A percentile compares a stretch with the other conserved stretches of the same genome.
Conservation (phyloP, 495 filamentous ascomycete genomes). For the Aspergillus cristatus region DNA sequence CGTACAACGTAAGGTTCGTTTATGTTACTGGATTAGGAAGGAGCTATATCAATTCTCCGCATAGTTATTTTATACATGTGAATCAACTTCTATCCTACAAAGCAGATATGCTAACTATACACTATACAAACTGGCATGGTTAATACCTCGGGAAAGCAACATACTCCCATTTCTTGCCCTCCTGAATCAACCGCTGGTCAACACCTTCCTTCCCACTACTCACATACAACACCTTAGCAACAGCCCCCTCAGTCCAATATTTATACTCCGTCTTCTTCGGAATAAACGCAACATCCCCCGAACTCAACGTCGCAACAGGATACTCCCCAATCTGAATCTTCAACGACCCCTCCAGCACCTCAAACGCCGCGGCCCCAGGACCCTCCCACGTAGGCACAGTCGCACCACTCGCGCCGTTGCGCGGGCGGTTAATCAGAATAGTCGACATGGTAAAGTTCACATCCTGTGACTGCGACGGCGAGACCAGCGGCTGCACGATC, state of each 20-base stretch:
- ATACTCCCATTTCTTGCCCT: slow-evolving; percentile 13
- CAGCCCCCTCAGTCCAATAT: slow-evolving; percentile 24
- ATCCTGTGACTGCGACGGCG: slow-evolving; percentile 19
- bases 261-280: slow-evolving; percentile 17
- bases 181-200: slow-evolving; percentile 20
- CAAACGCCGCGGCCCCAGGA: slow-evolving; percentile 24
- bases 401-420: slow-evolving; percentile 1
- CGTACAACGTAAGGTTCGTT: too few species aligned
- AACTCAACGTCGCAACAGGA: slow-evolving; percentile 15
- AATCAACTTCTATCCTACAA: too few species aligned
- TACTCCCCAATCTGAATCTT: slow-evolving; percentile 24
- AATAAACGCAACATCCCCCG: slow-evolving; percentile 33
- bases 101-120: too few species aligned
- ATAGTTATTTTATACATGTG: too few species aligned
- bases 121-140: too few species aligned
- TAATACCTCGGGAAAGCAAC: slow-evolving; percentile 16
- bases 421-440: slow-evolving; percentile 17
- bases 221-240: slow-evolving; percentile 33
- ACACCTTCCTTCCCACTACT: slow-evolving; percentile 22
- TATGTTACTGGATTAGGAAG: too few species aligned
- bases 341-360: slow-evolving; percentile 32
- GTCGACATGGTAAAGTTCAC: slow-evolving; percentile 31
- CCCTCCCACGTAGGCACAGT: slow-evolving; percentile 12
- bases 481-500: slow-evolving; percentile 33
- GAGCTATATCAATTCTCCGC: too few species aligned